Evolutionary conservation across 129 eudicot species (phyloP), one percentile per base, ranked within the genome.

Genomic region (Flaveria robusta): DNA sequence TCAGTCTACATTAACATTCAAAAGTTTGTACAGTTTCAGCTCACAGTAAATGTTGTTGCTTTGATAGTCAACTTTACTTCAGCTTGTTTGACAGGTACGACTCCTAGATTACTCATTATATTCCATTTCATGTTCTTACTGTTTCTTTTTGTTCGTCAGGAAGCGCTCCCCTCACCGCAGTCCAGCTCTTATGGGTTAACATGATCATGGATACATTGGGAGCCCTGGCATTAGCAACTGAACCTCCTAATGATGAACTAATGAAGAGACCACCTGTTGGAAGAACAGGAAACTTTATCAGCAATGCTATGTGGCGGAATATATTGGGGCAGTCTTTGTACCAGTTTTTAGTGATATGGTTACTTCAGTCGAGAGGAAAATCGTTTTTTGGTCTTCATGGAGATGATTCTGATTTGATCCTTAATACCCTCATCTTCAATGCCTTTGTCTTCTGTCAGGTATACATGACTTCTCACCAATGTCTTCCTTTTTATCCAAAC

Each of bases 141-240:
- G 15, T 23, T 19, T 10, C 0, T 22, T 1, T 3, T 72, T 7
- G 15, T 47, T 31, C 45, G 79, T 76, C 82, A 95, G 99, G 99
- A 65, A 86, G 85, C 74, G 91, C 99, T 67, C 99, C 97, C 11
- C 96, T 95, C 18, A 95, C 97, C 7, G 97, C 99, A 41, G 99
- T 95, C 72, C 96, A 95, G 55, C 97, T 95, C 41, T 83, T 95
- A 86, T 95, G 99, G 99, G 99, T 95, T 10, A 95, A 95, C 83
- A 95, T 91, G 99, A 95, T 95, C 18, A 95, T 95, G 99, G 99
- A 95, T 83, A 95, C 97, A 19, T 71, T 95, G 71, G 99, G 99
- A 39, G 99, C 99, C 34, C 94, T 95, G 27, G 97, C 99, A 12
- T 79, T 95, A 46, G 97, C 99, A 9, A 91, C 99, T 1, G 99